Evolutionary conservation across 1,284 basidiomycete species (phyloP).

Genomic region (Caloboletus inedulis): DNA sequence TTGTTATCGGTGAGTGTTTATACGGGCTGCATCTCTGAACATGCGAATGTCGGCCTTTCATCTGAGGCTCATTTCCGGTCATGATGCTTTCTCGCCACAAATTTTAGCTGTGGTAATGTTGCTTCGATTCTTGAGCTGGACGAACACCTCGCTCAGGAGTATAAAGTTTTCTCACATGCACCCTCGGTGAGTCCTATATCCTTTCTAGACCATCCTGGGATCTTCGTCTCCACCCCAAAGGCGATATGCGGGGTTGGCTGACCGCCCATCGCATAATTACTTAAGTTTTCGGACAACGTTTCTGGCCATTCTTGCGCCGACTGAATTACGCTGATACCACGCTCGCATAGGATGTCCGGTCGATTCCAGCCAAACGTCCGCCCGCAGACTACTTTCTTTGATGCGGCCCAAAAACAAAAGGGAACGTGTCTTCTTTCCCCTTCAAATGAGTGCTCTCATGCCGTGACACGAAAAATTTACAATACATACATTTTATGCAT

Average conservation of each 20-base stretch:
- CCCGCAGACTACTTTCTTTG: slow-evolving; percentile 80
- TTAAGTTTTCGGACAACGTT: not conserved
- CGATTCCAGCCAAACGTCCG: slow-evolving; percentile 86
- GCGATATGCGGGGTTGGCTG: slow-evolving; percentile 28
- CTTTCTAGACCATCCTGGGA: too few relatives aligned
- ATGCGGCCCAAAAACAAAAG: slow-evolving; percentile 11
- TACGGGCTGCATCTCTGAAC: slow-evolving; percentile 9
- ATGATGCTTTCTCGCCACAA: slow-evolving; percentile 11
- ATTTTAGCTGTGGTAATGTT: slow-evolving; percentile 83
- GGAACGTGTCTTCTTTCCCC: slow-evolving; percentile 13
- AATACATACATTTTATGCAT: slow-evolving; percentile 1
- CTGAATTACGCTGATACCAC: slow-evolving; percentile 5
- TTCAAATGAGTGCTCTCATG: slow-evolving; percentile 20
- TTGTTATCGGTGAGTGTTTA: slow-evolving; percentile 77
- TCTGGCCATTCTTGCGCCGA: slow-evolving; percentile 6
- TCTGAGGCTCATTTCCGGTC: slow-evolving; percentile 25
- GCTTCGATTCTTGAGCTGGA: slow-evolving; percentile 91
- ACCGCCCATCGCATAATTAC: slow-evolving; percentile 4
- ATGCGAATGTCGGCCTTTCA: slow-evolving; percentile 22
- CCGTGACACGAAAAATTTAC: slow-evolving; percentile 19
- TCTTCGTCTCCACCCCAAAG: slow-evolving; percentile 30
- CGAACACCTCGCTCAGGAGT: slow-evolving; percentile 86
- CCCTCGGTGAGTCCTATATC: slow-evolving; percentile 62
- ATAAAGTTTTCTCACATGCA: slow-evolving; percentile 86
- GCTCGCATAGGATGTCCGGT: slow-evolving; percentile 67